These are phyloP conservation scores for Boletus vinaceobasis DNA, from an alignment of 768 basidiomycete genomes.

Conservation along the genomic window DNA sequence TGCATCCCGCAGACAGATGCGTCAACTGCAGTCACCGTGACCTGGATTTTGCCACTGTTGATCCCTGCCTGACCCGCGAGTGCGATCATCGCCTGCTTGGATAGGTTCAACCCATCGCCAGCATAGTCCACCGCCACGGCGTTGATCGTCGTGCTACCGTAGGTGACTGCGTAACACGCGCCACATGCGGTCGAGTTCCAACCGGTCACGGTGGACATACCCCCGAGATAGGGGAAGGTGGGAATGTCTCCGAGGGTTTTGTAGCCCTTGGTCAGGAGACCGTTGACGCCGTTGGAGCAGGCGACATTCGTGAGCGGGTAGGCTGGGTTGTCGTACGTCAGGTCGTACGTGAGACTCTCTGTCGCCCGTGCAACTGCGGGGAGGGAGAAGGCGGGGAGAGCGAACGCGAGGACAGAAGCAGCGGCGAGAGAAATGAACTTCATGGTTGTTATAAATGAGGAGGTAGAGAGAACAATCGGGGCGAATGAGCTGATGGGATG, in stretches of 20 bases:
- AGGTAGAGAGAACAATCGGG: background rate
- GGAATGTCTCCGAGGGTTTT: conserved; percentile 33
- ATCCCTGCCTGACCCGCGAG: conserved; percentile 47
- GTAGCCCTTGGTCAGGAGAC: conserved; percentile 30
- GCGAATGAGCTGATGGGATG: background rate
- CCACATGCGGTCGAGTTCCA: conserved; percentile 33
- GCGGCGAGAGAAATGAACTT: conserved; percentile 19
- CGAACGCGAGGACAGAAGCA: conserved; percentile 10
- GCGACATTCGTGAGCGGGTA: conserved; percentile 21
- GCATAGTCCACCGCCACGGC: conserved; percentile 30
- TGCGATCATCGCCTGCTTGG: conserved; percentile 49
- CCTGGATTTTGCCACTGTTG: conserved; percentile 46
- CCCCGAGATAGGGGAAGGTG: conserved; percentile 32
- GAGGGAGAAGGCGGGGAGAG: conserved; percentile 20
- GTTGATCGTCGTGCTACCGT: conserved; percentile 14
- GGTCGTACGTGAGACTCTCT: conserved; percentile 29
- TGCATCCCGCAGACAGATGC: conserved; percentile 45
- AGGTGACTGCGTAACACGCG: conserved; percentile 32
- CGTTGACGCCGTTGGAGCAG: conserved; percentile 34
- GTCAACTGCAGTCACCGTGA: conserved; percentile 41
- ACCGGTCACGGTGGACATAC: conserved; percentile 29
- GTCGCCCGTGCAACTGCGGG: conserved; percentile 9
- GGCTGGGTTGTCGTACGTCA: conserved; percentile 26
- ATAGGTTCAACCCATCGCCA: conserved; percentile 43
- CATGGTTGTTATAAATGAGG: conserved; percentile 17